These are phyloP conservation scores for Acer saccharum DNA, from an alignment of 345 rosid genomes.

Conservation along the genomic window DNA sequence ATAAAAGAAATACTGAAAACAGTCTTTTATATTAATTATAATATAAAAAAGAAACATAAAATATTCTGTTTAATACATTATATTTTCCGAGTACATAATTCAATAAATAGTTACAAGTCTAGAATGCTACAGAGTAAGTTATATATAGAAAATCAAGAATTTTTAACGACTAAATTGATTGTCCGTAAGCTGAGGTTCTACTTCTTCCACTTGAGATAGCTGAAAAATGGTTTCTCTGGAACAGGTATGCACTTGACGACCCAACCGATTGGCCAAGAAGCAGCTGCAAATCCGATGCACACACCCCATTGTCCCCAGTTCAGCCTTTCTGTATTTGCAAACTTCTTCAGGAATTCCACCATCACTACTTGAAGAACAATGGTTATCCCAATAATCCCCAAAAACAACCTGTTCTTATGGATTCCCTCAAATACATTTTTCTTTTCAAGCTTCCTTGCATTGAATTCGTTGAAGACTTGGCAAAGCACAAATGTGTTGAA, in stretches of 20 bases:
- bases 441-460: slow-evolving; percentile 73
- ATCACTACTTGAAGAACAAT: slow-evolving; percentile 64
- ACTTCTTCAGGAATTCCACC: slow-evolving; percentile 72
- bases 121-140: not conserved
- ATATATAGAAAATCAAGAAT: no score
- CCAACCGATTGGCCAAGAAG: slow-evolving; percentile 77
- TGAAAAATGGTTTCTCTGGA: slow-evolving; percentile 49
- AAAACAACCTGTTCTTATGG: slow-evolving; percentile 60
- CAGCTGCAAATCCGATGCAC: slow-evolving; percentile 56
- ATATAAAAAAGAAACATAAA: not conserved
- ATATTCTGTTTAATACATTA: not conserved
- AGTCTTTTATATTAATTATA: not conserved
- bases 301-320: slow-evolving; percentile 66
- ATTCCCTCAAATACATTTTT: slow-evolving; percentile 70
- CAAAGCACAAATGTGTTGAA: slow-evolving; percentile 73
- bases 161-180: no score
- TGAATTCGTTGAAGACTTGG: slow-evolving; percentile 80
- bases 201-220: slow-evolving; percentile 34
- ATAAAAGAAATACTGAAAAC: not conserved
- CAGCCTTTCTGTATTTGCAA: slow-evolving; percentile 75
- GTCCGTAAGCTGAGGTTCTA: no score
- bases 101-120: not conserved
- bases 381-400: slow-evolving; percentile 54
- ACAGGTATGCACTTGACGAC: slow-evolving; percentile 62
- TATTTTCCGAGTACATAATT: not conserved